Conservation (phyloP, 2,329 filamentous ascomycete genomes). For the Diaporthe sp. region DNA sequence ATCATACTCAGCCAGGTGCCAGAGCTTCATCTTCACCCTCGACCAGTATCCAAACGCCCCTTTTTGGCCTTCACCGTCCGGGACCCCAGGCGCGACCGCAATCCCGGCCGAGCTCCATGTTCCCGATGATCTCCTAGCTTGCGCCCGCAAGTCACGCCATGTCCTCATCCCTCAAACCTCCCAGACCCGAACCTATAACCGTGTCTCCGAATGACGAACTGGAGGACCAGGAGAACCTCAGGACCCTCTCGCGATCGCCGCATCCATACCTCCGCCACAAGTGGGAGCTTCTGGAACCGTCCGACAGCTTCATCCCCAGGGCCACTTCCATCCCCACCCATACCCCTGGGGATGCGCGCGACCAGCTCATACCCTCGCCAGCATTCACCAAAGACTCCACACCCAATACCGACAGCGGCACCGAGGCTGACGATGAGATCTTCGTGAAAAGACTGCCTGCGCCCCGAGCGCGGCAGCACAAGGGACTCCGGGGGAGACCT, state of each 20-base stretch:
- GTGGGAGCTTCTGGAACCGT: slow-evolving; percentile 66
- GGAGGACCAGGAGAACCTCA: slow-evolving; percentile 57
- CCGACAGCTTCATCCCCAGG: slow-evolving; percentile 45
- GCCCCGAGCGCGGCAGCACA: slow-evolving; percentile 79
- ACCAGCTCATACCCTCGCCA: slow-evolving; percentile 46
- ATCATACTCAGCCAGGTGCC: slow-evolving; percentile 27
- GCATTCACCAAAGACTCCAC: slow-evolving; percentile 65
- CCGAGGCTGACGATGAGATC: slow-evolving; percentile 95
- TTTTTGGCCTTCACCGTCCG: background rate
- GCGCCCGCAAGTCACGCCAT: slow-evolving; percentile 56
- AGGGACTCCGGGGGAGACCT: slow-evolving; percentile 78
- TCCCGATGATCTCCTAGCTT: slow-evolving; percentile 37
- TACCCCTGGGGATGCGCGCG: slow-evolving; percentile 45
- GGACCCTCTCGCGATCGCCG: slow-evolving; percentile 72
- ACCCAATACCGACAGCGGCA: slow-evolving; percentile 87
- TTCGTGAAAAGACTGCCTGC: slow-evolving; percentile 88
- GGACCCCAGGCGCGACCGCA: slow-evolving; percentile 10
- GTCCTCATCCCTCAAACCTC: slow-evolving; percentile 60
- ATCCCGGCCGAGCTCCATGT: slow-evolving; percentile 22
- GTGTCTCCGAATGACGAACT: slow-evolving; percentile 44
- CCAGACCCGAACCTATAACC: slow-evolving; percentile 49
- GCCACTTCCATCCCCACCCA: slow-evolving; percentile 42
- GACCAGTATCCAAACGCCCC: background rate
- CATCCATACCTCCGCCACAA: slow-evolving; percentile 77
- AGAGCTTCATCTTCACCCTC: slow-evolving; percentile 14